phyloP scores from a whole-genome alignment of 768 basidiomycete genomes.

The Podaxis carcinomalis region DNA sequence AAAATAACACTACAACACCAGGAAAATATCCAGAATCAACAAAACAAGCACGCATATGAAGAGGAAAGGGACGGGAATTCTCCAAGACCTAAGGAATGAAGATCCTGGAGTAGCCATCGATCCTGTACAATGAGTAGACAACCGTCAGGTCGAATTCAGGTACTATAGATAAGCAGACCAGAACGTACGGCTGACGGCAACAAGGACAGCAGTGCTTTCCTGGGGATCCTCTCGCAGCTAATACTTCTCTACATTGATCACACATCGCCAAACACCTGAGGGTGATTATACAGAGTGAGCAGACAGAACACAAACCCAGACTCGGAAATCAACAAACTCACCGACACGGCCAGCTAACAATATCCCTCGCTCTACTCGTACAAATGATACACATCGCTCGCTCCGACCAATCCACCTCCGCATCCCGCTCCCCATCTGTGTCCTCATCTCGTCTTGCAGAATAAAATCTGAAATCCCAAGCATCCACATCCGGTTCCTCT shows the following conservation, averaged over 20 bases:
- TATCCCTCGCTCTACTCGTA: conserved; percentile 58
- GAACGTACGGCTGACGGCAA: conserved; percentile 46
- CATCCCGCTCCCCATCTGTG: conserved; percentile 6
- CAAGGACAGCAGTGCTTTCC: conserved; percentile 66
- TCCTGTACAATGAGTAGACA: conserved; percentile 16
- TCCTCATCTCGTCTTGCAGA: background rate
- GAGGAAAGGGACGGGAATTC: background rate
- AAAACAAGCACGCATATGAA: background rate
- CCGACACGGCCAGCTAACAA: conserved; percentile 88
- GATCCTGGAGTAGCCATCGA: conserved; percentile 58
- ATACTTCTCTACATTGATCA: conserved; percentile 58
- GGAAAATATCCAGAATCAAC: background rate
- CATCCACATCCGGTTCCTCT: conserved; percentile 19
- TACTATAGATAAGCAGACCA: background rate
- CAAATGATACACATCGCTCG: conserved; percentile 61
- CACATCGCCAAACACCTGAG: conserved; percentile 56
- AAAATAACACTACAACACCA: background rate
- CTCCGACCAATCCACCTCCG: conserved; percentile 18
- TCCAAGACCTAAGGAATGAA: conserved; percentile 43
- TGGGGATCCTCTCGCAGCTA: conserved; percentile 49
- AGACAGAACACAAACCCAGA: conserved; percentile 13
- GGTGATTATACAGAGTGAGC: background rate
- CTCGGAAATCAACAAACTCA: conserved; percentile 22
- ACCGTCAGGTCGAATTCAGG: background rate
- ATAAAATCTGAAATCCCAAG: conserved; percentile 11